phyloP scores from a whole-genome alignment of 2,329 filamentous ascomycete species.

The Monilinia fructicola region DNA sequence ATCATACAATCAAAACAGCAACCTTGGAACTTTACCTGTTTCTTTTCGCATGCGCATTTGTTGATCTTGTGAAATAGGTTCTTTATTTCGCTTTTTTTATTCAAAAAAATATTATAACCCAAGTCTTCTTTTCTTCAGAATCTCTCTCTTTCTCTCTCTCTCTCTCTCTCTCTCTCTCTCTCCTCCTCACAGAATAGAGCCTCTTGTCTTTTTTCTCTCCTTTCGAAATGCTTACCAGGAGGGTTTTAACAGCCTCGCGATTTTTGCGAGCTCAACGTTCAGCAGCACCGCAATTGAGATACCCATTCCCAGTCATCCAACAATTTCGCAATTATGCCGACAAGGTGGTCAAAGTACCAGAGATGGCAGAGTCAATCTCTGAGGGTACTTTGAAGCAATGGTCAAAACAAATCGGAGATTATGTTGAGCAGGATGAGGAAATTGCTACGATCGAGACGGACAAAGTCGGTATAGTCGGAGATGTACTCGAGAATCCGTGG shows the following conservation, averaged over 20 bases:
- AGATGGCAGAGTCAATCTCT: conserved; percentile 98
- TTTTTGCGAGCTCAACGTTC: conserved; percentile 36
- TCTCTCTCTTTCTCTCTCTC: conserved; percentile 25
- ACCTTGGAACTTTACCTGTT: conserved; percentile 3
- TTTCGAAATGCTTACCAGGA: conserved; percentile 39
- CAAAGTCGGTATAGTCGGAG: conserved; percentile 63
- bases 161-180: conserved; percentile 27
- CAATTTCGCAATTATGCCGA: conserved; percentile 70
- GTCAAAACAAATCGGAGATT: conserved; percentile 88
- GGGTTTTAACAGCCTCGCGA: conserved; percentile 39
- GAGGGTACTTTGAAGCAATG: conserved; percentile 97
- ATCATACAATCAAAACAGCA: conserved; percentile 8
- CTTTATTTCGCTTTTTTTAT: background rate
- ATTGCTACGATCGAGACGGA: conserved; percentile 99
- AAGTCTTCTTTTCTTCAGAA: conserved; percentile 11
- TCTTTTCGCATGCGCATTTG: conserved; percentile 19
- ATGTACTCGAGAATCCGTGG: background rate
- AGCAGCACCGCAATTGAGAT: conserved; percentile 38
- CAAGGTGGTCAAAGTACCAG: conserved; percentile 85
- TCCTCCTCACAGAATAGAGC: conserved; percentile 26
- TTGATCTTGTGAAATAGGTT: conserved; percentile 4
- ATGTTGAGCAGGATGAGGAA: conserved; percentile 93
- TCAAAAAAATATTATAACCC: background rate
- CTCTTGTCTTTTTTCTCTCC: conserved; percentile 25
- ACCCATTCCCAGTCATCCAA: conserved; percentile 49